These are phyloP conservation scores for Erysimum pusillum DNA, from an alignment of 441 rosid species.

Conservation along the genomic window DNA sequence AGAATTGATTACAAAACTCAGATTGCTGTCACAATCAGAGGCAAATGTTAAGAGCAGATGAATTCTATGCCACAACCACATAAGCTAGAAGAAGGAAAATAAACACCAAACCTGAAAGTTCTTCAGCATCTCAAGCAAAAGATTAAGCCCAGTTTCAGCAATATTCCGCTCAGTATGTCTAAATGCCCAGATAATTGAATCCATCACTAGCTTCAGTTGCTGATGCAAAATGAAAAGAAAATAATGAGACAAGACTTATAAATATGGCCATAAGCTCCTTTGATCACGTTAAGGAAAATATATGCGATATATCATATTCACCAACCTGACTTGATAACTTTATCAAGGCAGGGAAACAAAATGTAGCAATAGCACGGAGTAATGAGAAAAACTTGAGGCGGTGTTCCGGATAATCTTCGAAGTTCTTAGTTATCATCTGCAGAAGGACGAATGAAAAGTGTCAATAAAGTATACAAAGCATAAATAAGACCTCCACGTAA, in stretches of 20 bases:
- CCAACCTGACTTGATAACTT: constrained; percentile 92
- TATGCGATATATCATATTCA: constrained; percentile 38
- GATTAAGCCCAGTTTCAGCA: constrained; percentile 97
- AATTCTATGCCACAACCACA: constrained; percentile 25
- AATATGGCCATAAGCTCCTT: constrained; percentile 28
- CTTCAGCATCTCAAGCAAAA: constrained; percentile 91
- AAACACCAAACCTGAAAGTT: constrained; percentile 81
- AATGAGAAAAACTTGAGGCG: constrained; percentile 98
- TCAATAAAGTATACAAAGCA: constrained; percentile 28
- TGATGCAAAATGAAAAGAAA: constrained; percentile 45
- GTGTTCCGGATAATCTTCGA: constrained; percentile 99
- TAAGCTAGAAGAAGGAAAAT: constrained; percentile 11
- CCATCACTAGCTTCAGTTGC: constrained; percentile 99
- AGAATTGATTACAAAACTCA: constrained; percentile 90
- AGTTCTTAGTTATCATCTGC: constrained; percentile 99
- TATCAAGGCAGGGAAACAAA: constrained; percentile 95
- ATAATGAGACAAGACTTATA: constrained; percentile 13
- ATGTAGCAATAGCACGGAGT: constrained; percentile 97
- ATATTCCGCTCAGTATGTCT: constrained; percentile 99
- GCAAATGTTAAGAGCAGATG: constrained; percentile 30
- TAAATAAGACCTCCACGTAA: constrained; percentile 7
- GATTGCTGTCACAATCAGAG: constrained; percentile 60
- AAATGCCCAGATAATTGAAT: constrained; percentile 99
- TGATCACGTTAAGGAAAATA: constrained; percentile 12
- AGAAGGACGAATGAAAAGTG: constrained; percentile 5